Conservation (phyloP, 192 early-diverging fungal species). For the Kappamyces sp. region DNA sequence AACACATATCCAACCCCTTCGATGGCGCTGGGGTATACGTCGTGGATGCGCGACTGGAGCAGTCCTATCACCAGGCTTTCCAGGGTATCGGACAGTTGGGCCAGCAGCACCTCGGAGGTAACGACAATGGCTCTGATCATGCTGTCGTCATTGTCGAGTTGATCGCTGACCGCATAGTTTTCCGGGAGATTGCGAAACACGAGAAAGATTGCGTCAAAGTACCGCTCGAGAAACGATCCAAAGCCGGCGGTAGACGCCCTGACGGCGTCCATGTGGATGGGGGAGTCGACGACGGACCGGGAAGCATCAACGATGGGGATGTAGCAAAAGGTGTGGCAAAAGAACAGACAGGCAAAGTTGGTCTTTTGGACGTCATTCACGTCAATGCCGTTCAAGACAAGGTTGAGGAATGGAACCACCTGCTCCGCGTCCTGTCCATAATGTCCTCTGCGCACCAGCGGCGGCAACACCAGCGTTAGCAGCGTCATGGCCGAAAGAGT, state of each 20-base stretch:
- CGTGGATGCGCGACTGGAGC: conserved; percentile 53
- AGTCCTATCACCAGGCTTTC: conserved; percentile 55
- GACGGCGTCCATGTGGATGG: too few species aligned
- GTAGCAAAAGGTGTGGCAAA: conserved; percentile 55
- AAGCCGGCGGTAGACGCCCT: conserved; percentile 68
- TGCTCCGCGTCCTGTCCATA: conserved; percentile 85
- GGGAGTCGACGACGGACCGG: too few species aligned
- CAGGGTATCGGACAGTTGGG: conserved; percentile 62
- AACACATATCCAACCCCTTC: conserved; percentile 55
- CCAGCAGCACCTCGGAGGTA: conserved; percentile 62
- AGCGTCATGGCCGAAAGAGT: conserved; percentile 75
- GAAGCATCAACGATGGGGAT: conserved; percentile 62
- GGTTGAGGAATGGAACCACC: conserved; percentile 66
- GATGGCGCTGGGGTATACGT: conserved; percentile 61
- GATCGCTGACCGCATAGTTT: conserved; percentile 35
- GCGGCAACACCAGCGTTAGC: conserved; percentile 62
- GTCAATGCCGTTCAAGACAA: conserved; percentile 85
- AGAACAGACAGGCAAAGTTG: conserved; percentile 59
- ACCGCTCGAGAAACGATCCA: conserved; percentile 81
- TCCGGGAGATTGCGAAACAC: conserved; percentile 75
- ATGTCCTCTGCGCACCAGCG: conserved; percentile 66
- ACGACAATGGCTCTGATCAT: conserved; percentile 23
- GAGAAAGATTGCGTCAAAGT: conserved; percentile 67
- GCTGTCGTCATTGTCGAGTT: conserved; percentile 6
- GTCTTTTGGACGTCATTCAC: conserved; percentile 88